Conservation (phyloP, 352 stramenopile genomes). For the Globisporangium takayamanum region DNA sequence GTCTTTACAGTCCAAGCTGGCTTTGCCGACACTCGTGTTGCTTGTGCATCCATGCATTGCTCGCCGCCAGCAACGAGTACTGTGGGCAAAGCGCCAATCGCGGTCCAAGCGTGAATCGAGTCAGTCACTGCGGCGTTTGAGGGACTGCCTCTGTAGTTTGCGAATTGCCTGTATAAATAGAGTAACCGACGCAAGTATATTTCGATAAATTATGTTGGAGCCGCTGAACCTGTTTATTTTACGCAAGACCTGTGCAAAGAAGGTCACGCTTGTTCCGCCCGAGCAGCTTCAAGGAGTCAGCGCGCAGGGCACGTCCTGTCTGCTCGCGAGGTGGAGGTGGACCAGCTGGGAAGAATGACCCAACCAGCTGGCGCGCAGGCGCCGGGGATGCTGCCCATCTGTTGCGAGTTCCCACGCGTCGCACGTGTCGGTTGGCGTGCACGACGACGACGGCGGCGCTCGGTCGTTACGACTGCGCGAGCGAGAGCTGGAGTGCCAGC, state of each 20-base stretch:
- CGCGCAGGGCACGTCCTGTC: constrained; percentile 2
- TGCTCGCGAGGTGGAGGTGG: constrained; percentile 6
- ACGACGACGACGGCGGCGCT: not conserved
- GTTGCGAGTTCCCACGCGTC: constrained; percentile 6
- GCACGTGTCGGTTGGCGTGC: not conserved
- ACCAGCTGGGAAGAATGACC: constrained; percentile 18
- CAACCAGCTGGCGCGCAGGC: constrained; percentile 12
- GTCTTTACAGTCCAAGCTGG: no score
- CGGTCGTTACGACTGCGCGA: constrained; percentile 2
- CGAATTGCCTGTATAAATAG: not conserved
- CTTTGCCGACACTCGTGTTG: no score
- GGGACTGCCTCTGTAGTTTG: not conserved
- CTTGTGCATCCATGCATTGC: no score
- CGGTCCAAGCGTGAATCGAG: not conserved
- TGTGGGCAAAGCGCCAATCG: not conserved
- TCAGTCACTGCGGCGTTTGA: not conserved
- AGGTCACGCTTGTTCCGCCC: not conserved
- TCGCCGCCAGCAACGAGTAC: not conserved
- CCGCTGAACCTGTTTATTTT: not conserved
- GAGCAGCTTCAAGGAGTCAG: constrained; percentile 15
- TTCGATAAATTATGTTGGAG: not conserved
- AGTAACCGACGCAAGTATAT: not conserved
- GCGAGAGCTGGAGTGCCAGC: constrained; percentile 10
- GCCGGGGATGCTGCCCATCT: constrained; percentile 9
- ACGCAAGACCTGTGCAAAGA: not conserved